Evolutionary conservation across 768 basidiomycete genomes (phyloP), one percentile per base, ranked within the genome.

Genomic region (Rubroboletus pulcherrimus): DNA sequence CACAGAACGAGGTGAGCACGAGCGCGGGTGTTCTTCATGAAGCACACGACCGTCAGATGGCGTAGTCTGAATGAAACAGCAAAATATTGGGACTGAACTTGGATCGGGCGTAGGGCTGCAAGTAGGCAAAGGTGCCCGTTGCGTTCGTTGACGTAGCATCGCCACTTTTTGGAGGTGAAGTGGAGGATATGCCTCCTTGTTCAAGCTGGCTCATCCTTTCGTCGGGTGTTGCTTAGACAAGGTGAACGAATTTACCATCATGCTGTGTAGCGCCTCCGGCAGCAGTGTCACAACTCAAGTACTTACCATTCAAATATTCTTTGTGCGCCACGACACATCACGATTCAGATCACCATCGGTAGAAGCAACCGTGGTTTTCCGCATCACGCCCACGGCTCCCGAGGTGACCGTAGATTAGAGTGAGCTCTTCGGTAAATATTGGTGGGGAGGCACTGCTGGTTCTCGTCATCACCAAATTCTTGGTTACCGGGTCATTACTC

Each of bases 1-100:
- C 56, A 75, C 74, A 75, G 21, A 75, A 63, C 33, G 72, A 64
- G 44, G 72, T 66, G 37, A 74, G 64, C 19, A 58, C 56, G 33
- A 75, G 66, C 39, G 51, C 64, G 0, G 73, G 73, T 4, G 54
- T 55, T 50, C 71, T 71, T 66, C n/a, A 40, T 39, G 19, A 24
- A 50, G 33, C 11, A 37, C 39, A 11, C 31, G 14, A 24, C 8
- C 14, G 60, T 70, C 60, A 71, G 63, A 59, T 26, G 44, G 30
- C 9, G 35, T 31, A 7, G 43, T 54, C 30, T 40, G 24, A 26
- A 33, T 19, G 26, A 19, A 34, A 48, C 5, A 19, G 31, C 15
- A 63, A 55, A 47, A 37, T 21, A 39, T 9, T 12, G n/a, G 26
- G 43, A 67, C 66, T 62, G 51, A 72, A 71, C 69, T 66, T 65